A percentile compares a stretch with the other conserved stretches of the same genome.
These are phyloP conservation scores for Trichaptum fuscoviolaceum DNA, from an alignment of 768 basidiomycete species.

Conservation along the genomic window DNA sequence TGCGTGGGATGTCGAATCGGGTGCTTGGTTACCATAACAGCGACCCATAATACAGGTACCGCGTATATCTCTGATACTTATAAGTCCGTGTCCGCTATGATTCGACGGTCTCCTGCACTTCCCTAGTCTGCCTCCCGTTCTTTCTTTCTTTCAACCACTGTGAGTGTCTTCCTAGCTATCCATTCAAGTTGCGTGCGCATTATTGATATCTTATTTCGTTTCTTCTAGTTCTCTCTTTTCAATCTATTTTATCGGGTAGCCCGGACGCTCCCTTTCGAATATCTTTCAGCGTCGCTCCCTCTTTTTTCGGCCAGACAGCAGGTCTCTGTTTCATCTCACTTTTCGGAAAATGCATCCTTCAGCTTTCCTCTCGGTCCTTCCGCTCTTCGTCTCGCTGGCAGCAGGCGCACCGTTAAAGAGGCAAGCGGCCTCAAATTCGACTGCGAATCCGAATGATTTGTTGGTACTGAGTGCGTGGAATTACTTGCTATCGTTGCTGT, in stretches of 20 bases:
- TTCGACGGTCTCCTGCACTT: background rate
- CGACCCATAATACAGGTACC: background rate
- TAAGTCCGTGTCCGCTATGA: background rate
- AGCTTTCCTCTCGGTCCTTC: background rate
- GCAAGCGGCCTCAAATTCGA: conserved; percentile 20
- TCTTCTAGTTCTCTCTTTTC: conserved; percentile 13
- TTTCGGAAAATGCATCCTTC: background rate
- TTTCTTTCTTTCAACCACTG: background rate
- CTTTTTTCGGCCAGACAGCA: conserved; percentile 17
- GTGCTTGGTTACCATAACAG: background rate
- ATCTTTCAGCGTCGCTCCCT: conserved; percentile 40
- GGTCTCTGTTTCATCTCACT: conserved; percentile 9
- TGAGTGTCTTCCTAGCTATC: background rate
- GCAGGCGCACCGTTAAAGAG: conserved; percentile 22
- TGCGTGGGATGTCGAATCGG: background rate
- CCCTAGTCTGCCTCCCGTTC: background rate
- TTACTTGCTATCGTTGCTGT: background rate
- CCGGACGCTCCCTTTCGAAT: conserved; percentile 61
- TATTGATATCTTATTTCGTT: conserved; percentile 9
- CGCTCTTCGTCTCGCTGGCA: background rate
- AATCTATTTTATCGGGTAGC: conserved; percentile 58
- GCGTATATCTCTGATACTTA: background rate
- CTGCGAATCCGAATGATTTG: conserved; percentile 39
- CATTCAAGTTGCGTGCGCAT: background rate
- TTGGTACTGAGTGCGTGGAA: conserved; percentile 53